Conservation (phyloP, 768 basidiomycete species). For the Lepiota subincarnata region DNA sequence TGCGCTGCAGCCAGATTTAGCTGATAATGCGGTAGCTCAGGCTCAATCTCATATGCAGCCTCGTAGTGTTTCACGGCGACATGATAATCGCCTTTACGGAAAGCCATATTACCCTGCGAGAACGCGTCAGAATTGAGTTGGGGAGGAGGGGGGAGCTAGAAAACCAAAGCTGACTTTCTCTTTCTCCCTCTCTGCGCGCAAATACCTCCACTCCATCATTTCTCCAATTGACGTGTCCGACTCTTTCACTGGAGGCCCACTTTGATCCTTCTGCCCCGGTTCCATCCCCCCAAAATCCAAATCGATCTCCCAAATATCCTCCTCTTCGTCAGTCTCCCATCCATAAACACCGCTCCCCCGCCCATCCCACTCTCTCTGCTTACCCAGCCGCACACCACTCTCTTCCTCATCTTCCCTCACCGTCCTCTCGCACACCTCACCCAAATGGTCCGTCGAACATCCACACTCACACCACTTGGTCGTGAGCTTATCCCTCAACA, state of each 20-base stretch:
- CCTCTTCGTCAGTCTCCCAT: constrained; percentile 74
- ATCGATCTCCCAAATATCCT: constrained; percentile 72
- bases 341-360: constrained; percentile 67
- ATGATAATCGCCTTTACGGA: constrained; percentile 57
- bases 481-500: constrained; percentile 67
- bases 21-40: constrained; percentile 72
- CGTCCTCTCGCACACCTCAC: constrained; percentile 72
- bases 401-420: constrained; percentile 69
- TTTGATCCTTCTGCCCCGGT: constrained; percentile 21
- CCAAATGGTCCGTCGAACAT: constrained; percentile 73
- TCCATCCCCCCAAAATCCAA: constrained; percentile 51
- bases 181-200: constrained; percentile 68
- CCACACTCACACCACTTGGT: constrained; percentile 81
- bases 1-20: constrained; percentile 75
- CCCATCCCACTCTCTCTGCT: constrained; percentile 75
- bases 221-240: constrained; percentile 66
- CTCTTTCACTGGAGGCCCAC: constrained; percentile 40
- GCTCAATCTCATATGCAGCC: constrained; percentile 57
- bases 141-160: background rate
- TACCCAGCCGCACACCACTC: constrained; percentile 50
- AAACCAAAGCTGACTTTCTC: constrained; percentile 47
- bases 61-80: constrained; percentile 56
- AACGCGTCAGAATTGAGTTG: background rate
- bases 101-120: constrained; percentile 61
- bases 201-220: constrained; percentile 70